Base-by-base conservation (phyloP, 768 basidiomycete species). In the Gloeostereum incarnatum region DNA sequence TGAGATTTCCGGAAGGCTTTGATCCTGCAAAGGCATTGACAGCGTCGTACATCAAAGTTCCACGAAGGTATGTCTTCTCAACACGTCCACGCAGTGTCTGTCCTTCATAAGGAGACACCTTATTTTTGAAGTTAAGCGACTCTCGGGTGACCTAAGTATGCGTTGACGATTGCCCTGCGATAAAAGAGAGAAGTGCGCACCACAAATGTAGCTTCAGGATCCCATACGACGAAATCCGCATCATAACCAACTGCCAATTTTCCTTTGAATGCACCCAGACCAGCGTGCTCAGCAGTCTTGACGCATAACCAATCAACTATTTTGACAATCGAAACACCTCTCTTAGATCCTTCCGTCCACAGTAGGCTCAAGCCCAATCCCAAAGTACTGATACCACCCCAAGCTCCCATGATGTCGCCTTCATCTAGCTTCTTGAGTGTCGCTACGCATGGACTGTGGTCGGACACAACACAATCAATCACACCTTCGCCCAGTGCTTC, bases 321-420 rank as follows among this genome's bases (percentile, higher is more conserved):
- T 33, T 76, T 65, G 25, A 62, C 58, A 29, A 93, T 64, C 0
- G 61, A 60, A 2, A 85, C 58, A 8, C 74, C 76, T 35, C 73
- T 63, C 49, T 69, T 76, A 31, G 56, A 57, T 2, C 73, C 78
- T 57, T 96, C 90, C 1, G 90, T 93, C 88, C 88, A 94, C 29
- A 98, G 51, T 36, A 96, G 59, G 53, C 85, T 85, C 32, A 97
- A 57, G 0, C 94, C 96, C 13, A 98, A 66, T 3, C 94, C 94
- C 17, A 99, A 69, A 4, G 87, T 81, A 44, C 83, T 85, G 45
- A 99, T 88, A 0, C 94, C 94, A 29, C 94, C 94, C 94, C 94
- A 97, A 0, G 93, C 88, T 16, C 63, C 57, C 81, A 96, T 86
- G 44, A 97, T 68, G 51, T 92, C 73, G 1, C 91, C 87, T 30